Evolutionary conservation across 805 yeast species (phyloP), one percentile per base, ranked within the genome.

Genomic region (Candida adriatica): DNA sequence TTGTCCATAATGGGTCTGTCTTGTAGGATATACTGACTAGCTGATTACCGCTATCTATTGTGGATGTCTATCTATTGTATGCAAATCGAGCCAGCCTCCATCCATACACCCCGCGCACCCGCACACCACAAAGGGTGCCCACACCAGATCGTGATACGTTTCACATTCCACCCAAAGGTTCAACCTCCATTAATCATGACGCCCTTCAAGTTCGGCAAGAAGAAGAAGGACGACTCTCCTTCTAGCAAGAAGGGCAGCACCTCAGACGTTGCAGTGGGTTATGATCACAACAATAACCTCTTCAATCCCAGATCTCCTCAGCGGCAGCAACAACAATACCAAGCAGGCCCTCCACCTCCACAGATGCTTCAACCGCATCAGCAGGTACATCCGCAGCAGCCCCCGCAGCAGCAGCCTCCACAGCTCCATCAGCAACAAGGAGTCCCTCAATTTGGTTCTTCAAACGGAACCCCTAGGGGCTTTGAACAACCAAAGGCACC

Each of bases 131-230:
- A 11, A 8, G 22, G 22, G 22, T 8, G 11, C 22, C 22, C 22
- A 8, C 22, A 11, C 11, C 10, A 11, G 10, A 8, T 19, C 11
- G 8, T 19, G 11, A 11, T 19, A 19, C 22, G 8, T 19, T 19
- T 11, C 26, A 25, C 27, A 8, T 24, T 18, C 16, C 22, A 11
- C 10, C 22, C 22, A 19, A 19, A 8, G n/a, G n/a, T n/a, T n/a
- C n/a, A n/a, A n/a, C n/a, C 11, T 19, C 14, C 25, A 7, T 23
- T 8, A 5, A 18, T 20, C 14, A 35, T 35, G 42, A 72, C 78
- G 13, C 71, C 78, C 15, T 73, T 74, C 53, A 73, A 70, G 49
- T 72, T 75, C 49, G 73, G 74, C 13, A 68, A 62, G 47, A 71
- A 67, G 48, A 62, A 58, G 45, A 60, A 61, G 31, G 58, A 55